Conservation (phyloP, 164 flowering plant genomes). For the Liquidambar formosana region DNA sequence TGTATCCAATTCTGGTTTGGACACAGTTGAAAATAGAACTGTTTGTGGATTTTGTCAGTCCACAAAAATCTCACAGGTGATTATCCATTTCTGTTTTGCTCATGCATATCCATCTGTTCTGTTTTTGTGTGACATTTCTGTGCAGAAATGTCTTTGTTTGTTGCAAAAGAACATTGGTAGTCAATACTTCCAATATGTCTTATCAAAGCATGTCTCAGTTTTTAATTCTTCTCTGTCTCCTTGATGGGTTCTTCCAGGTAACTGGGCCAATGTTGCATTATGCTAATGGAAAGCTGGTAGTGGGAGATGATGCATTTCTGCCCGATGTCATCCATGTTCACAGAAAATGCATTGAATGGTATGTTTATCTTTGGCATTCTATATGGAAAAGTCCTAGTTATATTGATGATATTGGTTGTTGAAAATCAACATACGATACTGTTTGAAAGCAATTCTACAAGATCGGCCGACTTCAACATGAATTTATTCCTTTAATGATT, state of each 20-base stretch:
- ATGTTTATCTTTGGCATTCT: slow-evolving; percentile 14
- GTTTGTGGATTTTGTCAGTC: slow-evolving; percentile 75
- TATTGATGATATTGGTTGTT: too few species aligned
- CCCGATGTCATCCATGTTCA: slow-evolving; percentile 60
- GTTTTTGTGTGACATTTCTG: not conserved
- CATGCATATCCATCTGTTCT: not conserved
- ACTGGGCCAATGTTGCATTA: slow-evolving; percentile 61
- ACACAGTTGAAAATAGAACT: slow-evolving; percentile 8
- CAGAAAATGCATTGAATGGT: slow-evolving; percentile 66
- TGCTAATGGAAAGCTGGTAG: slow-evolving; percentile 42
- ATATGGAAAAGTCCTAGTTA: not conserved
- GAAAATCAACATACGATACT: too few species aligned
- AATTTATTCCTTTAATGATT: too few species aligned
- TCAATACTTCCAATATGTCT: not conserved
- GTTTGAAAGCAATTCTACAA: too few species aligned
- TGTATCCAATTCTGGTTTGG: slow-evolving; percentile 11
- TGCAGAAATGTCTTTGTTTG: not conserved
- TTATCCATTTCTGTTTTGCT: not conserved
- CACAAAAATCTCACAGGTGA: slow-evolving; percentile 48
- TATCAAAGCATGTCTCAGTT: not conserved
- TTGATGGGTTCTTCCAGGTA: slow-evolving; percentile 31
- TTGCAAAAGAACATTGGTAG: not conserved
- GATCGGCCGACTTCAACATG: too few species aligned
- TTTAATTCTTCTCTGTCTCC: not conserved
- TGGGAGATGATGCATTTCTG: slow-evolving; percentile 27